These are phyloP conservation scores for Catunica adiposa DNA, from an alignment of 2,329 filamentous ascomycete species.

Conservation along the genomic window DNA sequence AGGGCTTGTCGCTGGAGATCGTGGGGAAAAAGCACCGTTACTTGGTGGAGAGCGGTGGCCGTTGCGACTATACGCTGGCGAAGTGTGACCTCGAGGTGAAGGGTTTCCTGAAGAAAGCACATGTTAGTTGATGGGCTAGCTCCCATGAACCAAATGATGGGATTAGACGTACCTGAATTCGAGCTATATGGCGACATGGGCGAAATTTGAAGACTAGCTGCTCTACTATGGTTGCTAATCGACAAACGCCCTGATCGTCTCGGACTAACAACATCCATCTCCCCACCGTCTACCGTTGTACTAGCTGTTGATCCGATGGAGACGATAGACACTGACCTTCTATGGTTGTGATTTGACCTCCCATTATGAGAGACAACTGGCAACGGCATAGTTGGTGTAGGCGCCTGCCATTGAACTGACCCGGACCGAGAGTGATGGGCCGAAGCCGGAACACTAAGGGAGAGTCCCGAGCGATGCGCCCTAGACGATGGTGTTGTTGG, in stretches of 20 bases:
- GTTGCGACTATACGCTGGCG: conserved; percentile 35
- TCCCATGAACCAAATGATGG: background rate
- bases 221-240: conserved; percentile 49
- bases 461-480: conserved; percentile 53
- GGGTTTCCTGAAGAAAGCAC: conserved; percentile 21
- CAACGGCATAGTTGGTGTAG: conserved; percentile 18
- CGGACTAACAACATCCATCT: conserved; percentile 8
- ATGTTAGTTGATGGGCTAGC: background rate
- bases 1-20: conserved; percentile 23
- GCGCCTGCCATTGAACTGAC: conserved; percentile 31
- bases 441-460: conserved; percentile 38
- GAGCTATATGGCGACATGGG: conserved; percentile 29
- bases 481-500: conserved; percentile 22
- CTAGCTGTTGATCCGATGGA: conserved; percentile 48
- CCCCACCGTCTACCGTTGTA: conserved; percentile 30
- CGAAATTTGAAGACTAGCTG: conserved; percentile 62
- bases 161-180: conserved; percentile 24
- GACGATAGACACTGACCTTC: conserved; percentile 66
- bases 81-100: conserved; percentile 29
- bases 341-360: conserved; percentile 28
- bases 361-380: conserved; percentile 17
- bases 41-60: conserved; percentile 13
- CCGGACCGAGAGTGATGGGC: conserved; percentile 29
- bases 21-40: conserved; percentile 19
- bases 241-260: conserved; percentile 7